phyloP scores from a whole-genome alignment of 2,329 filamentous ascomycete species.

The Phymatotrichopsis omnivora region DNA sequence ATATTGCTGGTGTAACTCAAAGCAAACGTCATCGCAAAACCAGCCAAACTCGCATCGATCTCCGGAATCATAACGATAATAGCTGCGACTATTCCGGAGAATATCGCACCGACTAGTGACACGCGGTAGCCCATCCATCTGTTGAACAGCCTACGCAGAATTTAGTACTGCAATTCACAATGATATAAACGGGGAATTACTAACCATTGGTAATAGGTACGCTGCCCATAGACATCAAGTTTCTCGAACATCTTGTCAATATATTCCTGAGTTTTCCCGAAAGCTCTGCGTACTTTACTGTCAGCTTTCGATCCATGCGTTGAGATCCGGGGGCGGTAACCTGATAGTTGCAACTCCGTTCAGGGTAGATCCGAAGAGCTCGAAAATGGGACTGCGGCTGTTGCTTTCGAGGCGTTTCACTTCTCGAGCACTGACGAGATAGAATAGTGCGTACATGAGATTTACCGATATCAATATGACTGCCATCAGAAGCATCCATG shows the following conservation, averaged over 20 bases:
- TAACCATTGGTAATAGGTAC: slow-evolving; percentile 55
- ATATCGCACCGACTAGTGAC: slow-evolving; percentile 57
- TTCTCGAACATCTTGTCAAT: slow-evolving; percentile 57
- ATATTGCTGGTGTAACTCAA: slow-evolving; percentile 57
- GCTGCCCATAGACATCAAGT: slow-evolving; percentile 57
- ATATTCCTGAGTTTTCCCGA: slow-evolving; percentile 57
- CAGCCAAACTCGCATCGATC: slow-evolving; percentile 60
- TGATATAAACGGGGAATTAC: background rate
- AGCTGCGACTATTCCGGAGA: slow-evolving; percentile 54
- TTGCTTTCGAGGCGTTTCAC: slow-evolving; percentile 68
- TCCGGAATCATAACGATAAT: slow-evolving; percentile 51
- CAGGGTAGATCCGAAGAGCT: slow-evolving; percentile 65
- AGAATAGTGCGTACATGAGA: slow-evolving; percentile 49
- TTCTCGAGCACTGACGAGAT: slow-evolving; percentile 61
- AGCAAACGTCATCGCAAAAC: slow-evolving; percentile 65
- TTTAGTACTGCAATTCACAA: background rate
- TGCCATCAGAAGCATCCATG: slow-evolving; percentile 54
- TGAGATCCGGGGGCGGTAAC: slow-evolving; percentile 3
- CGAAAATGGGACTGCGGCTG: slow-evolving; percentile 68
- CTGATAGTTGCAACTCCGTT: slow-evolving; percentile 65
- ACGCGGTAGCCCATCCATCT: slow-evolving; percentile 69
- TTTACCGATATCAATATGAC: slow-evolving; percentile 48
- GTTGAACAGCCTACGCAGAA: slow-evolving; percentile 46
- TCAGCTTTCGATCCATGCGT: too few species aligned
- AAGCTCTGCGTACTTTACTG: too few species aligned